Conservation (phyloP, 176 grass and related monocot genomes). For the Saccharum officinarum region DNA sequence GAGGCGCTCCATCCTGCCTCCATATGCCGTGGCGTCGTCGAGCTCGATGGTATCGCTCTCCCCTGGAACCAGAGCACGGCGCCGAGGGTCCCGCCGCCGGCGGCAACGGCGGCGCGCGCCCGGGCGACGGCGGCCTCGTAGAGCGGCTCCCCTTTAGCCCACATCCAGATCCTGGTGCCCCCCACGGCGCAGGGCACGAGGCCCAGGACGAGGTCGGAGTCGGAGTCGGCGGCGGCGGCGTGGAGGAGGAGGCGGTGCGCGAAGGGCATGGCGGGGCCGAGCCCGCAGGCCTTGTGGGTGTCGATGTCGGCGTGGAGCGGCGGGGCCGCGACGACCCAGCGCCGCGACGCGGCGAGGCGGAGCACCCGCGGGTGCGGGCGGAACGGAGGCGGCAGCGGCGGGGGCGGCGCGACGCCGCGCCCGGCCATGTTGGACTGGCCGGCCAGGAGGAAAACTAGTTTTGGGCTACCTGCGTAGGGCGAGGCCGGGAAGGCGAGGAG, state of each 20-base stretch:
- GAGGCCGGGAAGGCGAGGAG: constrained; percentile 26
- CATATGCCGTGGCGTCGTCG: constrained; percentile 65
- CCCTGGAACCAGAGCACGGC: constrained; percentile 92
- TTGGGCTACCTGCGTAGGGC: constrained; percentile 43
- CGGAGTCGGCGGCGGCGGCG: neutral
- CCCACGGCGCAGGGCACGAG: constrained; percentile 85
- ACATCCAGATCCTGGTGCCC: constrained; percentile 85
- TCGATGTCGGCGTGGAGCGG: constrained; percentile 94
- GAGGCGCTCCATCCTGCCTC: constrained; percentile 64
- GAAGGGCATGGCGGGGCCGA: constrained; percentile 86
- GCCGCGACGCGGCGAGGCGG: constrained; percentile 52
- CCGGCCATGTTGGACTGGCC: constrained; percentile 99
- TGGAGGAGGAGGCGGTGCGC: constrained; percentile 53
- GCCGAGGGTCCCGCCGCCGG: constrained; percentile 51
- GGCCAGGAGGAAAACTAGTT: constrained; percentile 77
- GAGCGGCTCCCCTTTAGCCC: constrained; percentile 54
- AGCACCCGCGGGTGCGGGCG: constrained; percentile 61
- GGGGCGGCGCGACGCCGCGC: constrained; percentile 39
- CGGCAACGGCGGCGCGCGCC: constrained; percentile 46
- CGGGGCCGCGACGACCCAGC: constrained; percentile 63
- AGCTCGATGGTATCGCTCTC: constrained; percentile 78
- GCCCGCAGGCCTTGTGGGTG: constrained; percentile 74
- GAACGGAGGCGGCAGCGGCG: neutral
- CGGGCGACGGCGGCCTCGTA: constrained; percentile 66
- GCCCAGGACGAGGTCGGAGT: constrained; percentile 39